These are phyloP conservation scores for Tolypocladium endophyticum DNA, from an alignment of 2,329 filamentous ascomycete species.

Conservation along the genomic window DNA sequence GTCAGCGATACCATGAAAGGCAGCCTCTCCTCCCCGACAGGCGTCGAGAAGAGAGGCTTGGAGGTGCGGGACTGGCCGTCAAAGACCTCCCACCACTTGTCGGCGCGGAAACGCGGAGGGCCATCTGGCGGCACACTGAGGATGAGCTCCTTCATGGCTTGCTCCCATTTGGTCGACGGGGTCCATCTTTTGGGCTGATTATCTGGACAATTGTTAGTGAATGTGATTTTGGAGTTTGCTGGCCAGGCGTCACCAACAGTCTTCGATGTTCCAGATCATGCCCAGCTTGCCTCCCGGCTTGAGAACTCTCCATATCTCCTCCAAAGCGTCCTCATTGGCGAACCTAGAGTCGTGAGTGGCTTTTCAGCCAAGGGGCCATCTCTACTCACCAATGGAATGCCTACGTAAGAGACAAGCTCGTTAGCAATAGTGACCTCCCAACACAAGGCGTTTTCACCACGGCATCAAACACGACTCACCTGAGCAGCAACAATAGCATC, in stretches of 20 bases:
- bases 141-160: conserved; percentile 49
- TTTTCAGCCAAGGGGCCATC: background rate
- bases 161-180: conserved; percentile 50
- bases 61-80: conserved; percentile 41
- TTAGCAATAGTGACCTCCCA: background rate
- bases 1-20: conserved; percentile 48
- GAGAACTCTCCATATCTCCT: conserved; percentile 57
- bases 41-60: conserved; percentile 45
- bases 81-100: conserved; percentile 54
- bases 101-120: conserved; percentile 54
- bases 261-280: conserved; percentile 65
- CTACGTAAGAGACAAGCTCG: conserved; percentile 5
- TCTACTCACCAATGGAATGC: conserved; percentile 44
- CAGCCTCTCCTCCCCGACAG: conserved; percentile 45
- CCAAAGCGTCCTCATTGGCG: conserved; percentile 48
- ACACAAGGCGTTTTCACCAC: background rate
- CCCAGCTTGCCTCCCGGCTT: conserved; percentile 50
- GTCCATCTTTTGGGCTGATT: conserved; percentile 50
- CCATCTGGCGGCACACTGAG: conserved; percentile 41
- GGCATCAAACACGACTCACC: conserved; percentile 30
- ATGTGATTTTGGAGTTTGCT: background rate
- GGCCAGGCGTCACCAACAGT: conserved; percentile 37
- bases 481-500: conserved; percentile 60
- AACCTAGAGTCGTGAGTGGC: conserved; percentile 39
- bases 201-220: conserved; percentile 29